Base-by-base conservation (phyloP, 163 green algal genomes). In the Chlamydomonas reinhardtii region DNA sequence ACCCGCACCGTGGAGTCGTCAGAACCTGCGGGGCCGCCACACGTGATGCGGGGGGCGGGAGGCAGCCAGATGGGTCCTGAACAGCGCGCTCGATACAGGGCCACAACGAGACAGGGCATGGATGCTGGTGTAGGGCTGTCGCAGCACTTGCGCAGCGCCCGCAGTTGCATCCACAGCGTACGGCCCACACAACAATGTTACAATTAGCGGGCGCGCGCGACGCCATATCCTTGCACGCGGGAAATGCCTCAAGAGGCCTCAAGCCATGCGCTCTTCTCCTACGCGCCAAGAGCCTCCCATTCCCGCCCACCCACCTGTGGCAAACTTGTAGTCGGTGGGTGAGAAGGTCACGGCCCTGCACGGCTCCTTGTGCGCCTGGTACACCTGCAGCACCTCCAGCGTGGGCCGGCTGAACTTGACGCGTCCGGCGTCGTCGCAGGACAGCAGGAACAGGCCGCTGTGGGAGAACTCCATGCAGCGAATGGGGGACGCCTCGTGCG, bases 281-380 rank as follows among this genome's bases (percentile, higher is more conserved):
- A n/a, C n/a, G n/a, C n/a, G n/a, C n/a, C n/a, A n/a, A n/a, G n/a
- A n/a, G n/a, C n/a, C n/a, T n/a, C 39, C 39, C 39, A 48, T 48
- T 5, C 5, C 39, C 39, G 8, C 39, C 39, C 39, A 76, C 37
- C 11, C 54, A 85, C 78, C 93, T 0, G 95, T 97, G 54, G 90
- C 94, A 88, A 98, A 99, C 87, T 99, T 99, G 62, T 98, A 88
- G 93, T 99, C 97, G 11, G 89, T 92, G 6, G 94, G 95, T 0
- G 94, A 85, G 66, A 98, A 96, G 82, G 84, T 73, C n/a, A 98
- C 69, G 20, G 76, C 91, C 15, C 93, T 88, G 70, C 98, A 92
- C 5, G 96, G 82, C 87, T 99, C 96, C 37, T 94, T 92, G 92
- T 99, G 97, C 4, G 94, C 96, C 2, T 62, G 37, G 75, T 76